Conservation (phyloP, 176 grass and related monocot genomes). For the Carex parvula region DNA sequence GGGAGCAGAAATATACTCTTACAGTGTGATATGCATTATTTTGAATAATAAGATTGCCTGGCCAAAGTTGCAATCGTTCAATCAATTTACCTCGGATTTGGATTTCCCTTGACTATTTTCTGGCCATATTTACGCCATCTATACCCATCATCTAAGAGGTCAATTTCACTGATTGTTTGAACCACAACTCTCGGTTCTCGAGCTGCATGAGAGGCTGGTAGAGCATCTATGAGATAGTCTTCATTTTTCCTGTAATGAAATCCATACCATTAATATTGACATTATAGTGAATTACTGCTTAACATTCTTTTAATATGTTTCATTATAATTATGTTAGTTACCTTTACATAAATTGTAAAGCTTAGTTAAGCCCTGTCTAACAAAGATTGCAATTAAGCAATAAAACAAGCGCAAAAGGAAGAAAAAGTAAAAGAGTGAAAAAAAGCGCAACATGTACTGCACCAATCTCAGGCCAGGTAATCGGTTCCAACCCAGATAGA, state of each 20-base stretch:
- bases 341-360: neutral
- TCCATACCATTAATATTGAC: neutral
- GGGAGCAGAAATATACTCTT: neutral
- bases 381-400: neutral
- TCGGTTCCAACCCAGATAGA: neutral
- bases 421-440: neutral
- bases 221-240: slow-evolving; percentile 16
- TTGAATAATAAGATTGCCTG: neutral
- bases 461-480: neutral
- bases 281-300: neutral
- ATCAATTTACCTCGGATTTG: slow-evolving; percentile 33
- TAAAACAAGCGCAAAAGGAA: neutral
- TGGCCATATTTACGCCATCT: slow-evolving; percentile 37
- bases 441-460: neutral
- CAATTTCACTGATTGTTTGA: slow-evolving; percentile 35
- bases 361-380: neutral
- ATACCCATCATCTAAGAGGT: slow-evolving; percentile 36
- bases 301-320: neutral
- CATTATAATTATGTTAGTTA: neutral
- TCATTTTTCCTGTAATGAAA: slow-evolving; percentile 15
- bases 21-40: neutral
- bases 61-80: neutral
- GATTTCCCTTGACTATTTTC: slow-evolving; percentile 40
- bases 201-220: slow-evolving; percentile 9
- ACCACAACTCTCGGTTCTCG: slow-evolving; percentile 38